These are phyloP conservation scores for Parietaria judaica DNA, from an alignment of 306 rosid genomes.

Conservation along the genomic window DNA sequence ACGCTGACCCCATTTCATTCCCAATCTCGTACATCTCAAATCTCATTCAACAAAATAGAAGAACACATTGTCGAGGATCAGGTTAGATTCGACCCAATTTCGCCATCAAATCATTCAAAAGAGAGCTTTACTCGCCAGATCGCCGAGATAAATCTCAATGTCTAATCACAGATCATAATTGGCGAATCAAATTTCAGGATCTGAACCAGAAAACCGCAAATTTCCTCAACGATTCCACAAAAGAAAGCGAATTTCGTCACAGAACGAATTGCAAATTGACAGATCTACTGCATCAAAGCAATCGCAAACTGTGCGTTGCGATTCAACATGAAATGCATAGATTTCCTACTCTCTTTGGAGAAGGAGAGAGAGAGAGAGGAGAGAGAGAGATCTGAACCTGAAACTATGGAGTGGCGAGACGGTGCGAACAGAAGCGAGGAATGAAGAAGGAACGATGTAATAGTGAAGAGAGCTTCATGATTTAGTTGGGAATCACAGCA, in stretches of 20 bases:
- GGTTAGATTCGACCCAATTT: too few species aligned
- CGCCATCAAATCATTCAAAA: not conserved
- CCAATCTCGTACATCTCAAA: not conserved
- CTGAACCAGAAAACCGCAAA: not conserved
- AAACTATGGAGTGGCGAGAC: not conserved
- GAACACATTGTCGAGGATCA: not conserved
- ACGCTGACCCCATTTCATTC: constrained; percentile 1
- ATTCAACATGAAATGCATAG: not conserved
- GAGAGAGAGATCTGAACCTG: constrained; percentile 5
- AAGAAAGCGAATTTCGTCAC: not conserved
- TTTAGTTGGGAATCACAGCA: too few species aligned
- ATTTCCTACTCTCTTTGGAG: not conserved
- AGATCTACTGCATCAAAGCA: constrained; percentile 7
- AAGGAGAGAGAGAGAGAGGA: constrained; percentile 4
- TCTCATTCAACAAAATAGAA: not conserved
- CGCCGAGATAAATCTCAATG: not conserved
- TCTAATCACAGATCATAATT: not conserved
- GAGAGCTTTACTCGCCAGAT: not conserved
- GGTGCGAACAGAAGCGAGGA: not conserved
- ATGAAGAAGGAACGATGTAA: not conserved
- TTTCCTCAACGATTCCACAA: too few species aligned
- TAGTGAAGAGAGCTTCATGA: too few species aligned
- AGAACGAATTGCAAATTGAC: too few species aligned
- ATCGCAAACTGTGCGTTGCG: not conserved
- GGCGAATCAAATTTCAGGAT: not conserved